Evolutionary conservation across 164 flowering plant genomes (phyloP).

Genomic region (Echeveria elegans): DNA sequence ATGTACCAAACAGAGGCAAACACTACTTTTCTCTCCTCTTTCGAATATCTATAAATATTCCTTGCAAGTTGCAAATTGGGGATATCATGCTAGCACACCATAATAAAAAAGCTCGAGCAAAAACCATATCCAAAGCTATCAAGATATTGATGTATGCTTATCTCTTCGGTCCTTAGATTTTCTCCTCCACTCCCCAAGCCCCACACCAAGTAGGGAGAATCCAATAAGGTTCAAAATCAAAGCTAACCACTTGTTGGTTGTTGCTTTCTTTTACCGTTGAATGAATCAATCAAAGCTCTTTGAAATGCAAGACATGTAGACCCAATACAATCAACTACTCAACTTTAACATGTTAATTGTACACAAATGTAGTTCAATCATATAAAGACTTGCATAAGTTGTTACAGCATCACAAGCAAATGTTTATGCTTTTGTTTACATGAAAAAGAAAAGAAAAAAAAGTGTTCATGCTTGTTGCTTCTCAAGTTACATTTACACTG

Average conservation of each 20-base stretch:
- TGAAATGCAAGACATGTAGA: conserved; percentile 1
- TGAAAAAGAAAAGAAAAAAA: no score
- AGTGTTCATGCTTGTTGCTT: conserved; percentile 1
- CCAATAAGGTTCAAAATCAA: conserved; percentile 6
- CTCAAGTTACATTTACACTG: background rate
- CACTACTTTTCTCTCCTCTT: background rate
- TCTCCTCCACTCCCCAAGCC: background rate
- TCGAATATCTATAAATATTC: background rate
- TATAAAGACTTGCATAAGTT: background rate
- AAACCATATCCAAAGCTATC: background rate
- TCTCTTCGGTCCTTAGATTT: background rate
- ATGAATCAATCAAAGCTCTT: conserved; percentile 1
- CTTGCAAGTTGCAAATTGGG: background rate
- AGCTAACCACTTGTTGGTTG: conserved; percentile 3
- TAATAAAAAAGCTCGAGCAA: background rate
- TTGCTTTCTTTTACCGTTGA: background rate
- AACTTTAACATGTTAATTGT: background rate
- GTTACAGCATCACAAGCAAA: conserved; percentile 2
- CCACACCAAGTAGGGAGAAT: conserved; percentile 1
- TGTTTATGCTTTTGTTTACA: background rate
- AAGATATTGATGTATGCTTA: conserved; percentile 4
- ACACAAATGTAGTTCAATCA: background rate
- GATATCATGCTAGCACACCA: background rate
- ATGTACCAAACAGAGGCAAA: no score
- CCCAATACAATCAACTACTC: conserved; percentile 1